phyloP scores from a whole-genome alignment of 257 asterid species.

The Euphrasia confusa region DNA sequence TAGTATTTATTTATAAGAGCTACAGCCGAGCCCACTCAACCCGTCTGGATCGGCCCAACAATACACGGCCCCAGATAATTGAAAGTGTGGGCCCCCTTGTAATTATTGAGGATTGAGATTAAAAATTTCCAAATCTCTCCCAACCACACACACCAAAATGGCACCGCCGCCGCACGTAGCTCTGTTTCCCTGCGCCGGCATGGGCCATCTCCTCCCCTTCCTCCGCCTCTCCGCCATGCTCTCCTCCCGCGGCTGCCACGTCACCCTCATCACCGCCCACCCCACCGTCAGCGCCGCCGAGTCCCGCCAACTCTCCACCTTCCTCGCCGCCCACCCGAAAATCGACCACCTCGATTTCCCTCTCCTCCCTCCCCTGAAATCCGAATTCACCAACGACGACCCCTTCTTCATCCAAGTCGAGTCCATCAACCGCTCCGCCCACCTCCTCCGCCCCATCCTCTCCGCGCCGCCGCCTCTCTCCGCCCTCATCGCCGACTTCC shows the following conservation, averaged over 20 bases:
- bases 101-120: too few relatives aligned
- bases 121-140: background rate
- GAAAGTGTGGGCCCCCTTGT: too few relatives aligned
- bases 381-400: slow-evolving; percentile 32
- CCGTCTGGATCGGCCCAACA: too few relatives aligned
- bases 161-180: slow-evolving; percentile 39
- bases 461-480: slow-evolving; percentile 36
- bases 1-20: too few relatives aligned
- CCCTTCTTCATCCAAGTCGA: slow-evolving; percentile 45
- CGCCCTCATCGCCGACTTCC: slow-evolving; percentile 33
- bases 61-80: too few relatives aligned
- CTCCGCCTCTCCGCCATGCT: slow-evolving; percentile 45
- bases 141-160: slow-evolving; percentile 13
- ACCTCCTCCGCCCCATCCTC: slow-evolving; percentile 32
- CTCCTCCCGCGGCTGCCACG: slow-evolving; percentile 32
- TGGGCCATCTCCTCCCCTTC: slow-evolving; percentile 49
- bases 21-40: too few relatives aligned
- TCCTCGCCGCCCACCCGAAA: slow-evolving; percentile 28
- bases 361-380: slow-evolving; percentile 30
- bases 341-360: slow-evolving; percentile 33
- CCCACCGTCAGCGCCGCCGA: slow-evolving; percentile 45
- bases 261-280: slow-evolving; percentile 39
- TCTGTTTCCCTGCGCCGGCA: slow-evolving; percentile 44
- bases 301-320: slow-evolving; percentile 32
- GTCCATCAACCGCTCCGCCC: slow-evolving; percentile 36